Conservation (phyloP, 805 yeast species). For the Candida qinlingensis region DNA sequence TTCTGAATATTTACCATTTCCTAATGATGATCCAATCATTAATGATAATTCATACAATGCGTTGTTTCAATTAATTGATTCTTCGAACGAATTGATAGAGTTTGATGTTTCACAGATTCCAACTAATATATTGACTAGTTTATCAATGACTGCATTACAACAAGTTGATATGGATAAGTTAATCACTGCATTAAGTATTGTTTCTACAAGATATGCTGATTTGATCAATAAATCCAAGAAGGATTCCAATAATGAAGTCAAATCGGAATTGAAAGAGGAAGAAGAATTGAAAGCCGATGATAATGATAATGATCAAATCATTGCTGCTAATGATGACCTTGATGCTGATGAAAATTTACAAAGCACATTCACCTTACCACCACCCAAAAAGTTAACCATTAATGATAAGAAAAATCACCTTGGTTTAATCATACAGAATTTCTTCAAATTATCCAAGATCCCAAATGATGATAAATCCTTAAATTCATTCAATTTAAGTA, state of each 20-base stretch:
- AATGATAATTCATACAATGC: slow-evolving; percentile 48
- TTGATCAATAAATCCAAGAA: slow-evolving; percentile 27
- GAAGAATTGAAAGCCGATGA: slow-evolving; percentile 22
- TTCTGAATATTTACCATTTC: slow-evolving; percentile 23
- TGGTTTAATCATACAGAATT: slow-evolving; percentile 51
- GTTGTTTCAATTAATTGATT: slow-evolving; percentile 61
- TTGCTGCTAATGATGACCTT: slow-evolving; percentile 12
- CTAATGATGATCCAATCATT: slow-evolving; percentile 31
- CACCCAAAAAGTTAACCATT: slow-evolving; percentile 47
- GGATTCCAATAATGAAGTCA: slow-evolving; percentile 13
- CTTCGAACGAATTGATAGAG: slow-evolving; percentile 52
- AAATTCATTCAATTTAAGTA: slow-evolving; percentile 17
- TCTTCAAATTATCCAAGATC: slow-evolving; percentile 42
- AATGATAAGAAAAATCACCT: slow-evolving; percentile 56
- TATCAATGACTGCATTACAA: slow-evolving; percentile 62
- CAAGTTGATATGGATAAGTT: slow-evolving; percentile 48
- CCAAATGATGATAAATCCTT: slow-evolving; percentile 17
- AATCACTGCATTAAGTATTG: slow-evolving; percentile 62
- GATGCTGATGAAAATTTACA: slow-evolving; percentile 35
- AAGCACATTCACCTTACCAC: slow-evolving; percentile 46
- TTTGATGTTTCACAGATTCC: slow-evolving; percentile 72
- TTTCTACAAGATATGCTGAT: slow-evolving; percentile 58
- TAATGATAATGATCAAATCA: slow-evolving; percentile 19
- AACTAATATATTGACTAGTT: slow-evolving; percentile 52
- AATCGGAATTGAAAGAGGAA: slow-evolving; percentile 27